Evolutionary conservation across 805 yeast species (phyloP).

Genomic region (Metschnikowia matae): DNA sequence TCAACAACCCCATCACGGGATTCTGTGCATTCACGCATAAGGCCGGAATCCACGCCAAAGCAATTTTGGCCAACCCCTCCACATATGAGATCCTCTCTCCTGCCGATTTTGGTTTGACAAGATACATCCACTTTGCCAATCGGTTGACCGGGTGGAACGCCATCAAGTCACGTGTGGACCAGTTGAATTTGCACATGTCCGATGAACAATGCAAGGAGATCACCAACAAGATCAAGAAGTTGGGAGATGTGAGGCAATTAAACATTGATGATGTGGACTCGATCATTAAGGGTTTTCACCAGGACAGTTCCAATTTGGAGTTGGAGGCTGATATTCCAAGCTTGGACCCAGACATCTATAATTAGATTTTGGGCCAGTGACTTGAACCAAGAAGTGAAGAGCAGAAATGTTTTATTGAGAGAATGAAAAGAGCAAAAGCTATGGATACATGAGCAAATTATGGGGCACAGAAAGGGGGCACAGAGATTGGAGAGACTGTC

Average conservation of each 20-base stretch:
- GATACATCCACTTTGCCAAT: constrained; percentile 97
- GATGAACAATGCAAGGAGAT: constrained; percentile 96
- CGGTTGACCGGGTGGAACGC: constrained; percentile 99
- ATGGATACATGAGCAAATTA: no score
- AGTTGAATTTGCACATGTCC: constrained; percentile 80
- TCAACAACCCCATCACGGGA: constrained; percentile 98
- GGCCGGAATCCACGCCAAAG: constrained; percentile 99
- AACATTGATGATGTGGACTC: constrained; percentile 97
- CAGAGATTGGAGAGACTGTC: no score
- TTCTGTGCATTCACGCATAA: constrained; percentile 99
- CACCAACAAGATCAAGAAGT: constrained; percentile 84
- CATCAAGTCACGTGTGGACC: constrained; percentile 96
- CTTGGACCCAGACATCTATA: constrained; percentile 1
- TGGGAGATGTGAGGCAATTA: constrained; percentile 93
- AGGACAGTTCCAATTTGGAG: constrained; percentile 58
- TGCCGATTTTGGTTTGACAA: constrained; percentile 88
- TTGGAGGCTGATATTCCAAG: constrained; percentile 12
- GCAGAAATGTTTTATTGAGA: not conserved
- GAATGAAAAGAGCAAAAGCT: not conserved
- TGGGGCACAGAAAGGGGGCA: no score
- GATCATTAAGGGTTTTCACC: constrained; percentile 89
- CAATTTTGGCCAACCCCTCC: constrained; percentile 95
- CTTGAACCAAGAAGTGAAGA: not conserved
- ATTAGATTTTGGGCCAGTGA: not conserved
- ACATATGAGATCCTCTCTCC: constrained; percentile 98